Base-by-base conservation (phyloP, 1,284 basidiomycete genomes). In the Tausonia pullulans region DNA sequence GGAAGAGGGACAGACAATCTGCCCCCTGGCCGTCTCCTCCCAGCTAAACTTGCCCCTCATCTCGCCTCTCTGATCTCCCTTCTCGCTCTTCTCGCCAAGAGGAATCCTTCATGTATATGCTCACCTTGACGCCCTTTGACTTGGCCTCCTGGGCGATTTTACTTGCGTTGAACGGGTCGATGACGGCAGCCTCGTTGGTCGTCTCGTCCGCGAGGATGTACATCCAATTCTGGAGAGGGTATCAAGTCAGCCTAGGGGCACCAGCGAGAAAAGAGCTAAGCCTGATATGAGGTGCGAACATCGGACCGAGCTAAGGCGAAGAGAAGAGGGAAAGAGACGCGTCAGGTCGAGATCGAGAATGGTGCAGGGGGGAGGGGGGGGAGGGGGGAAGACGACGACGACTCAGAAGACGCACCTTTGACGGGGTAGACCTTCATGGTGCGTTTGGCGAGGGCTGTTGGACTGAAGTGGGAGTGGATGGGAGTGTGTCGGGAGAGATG, bases 191-290 rank as follows among this genome's bases (percentile, higher is more conserved):
- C 67, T 83, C 81, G 61, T 83, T 84, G 6, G 83, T 80, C 0
- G 77, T 72, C 58, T 87, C 83, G 75, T 92, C 90, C 67, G 91
- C 78, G 75, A 94, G 77, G 50, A 94, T 81, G 75, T 94, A 95
- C 61, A 89, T 88, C 76, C 93, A 93, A 75, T 95, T 94, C 74
- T 93, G 88, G 43, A 83, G 79, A 1, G 14, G 14, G 16, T n/a
- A 49, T 8, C 8, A 44, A 44, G 16, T 58, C 39, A 27, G 9
- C 16, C 7, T 27, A 8, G 27, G 44, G 41, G 48, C 14, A 27
- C 3, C 27, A 45, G 41, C 50, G 16, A 45, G 39, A 39, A 11
- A 9, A 44, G 16, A 49, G 51, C 27, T 9, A 46, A 11, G 48
- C 45, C 56, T 8, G 46, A 54, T 9, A 14, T 14, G n/a, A 63